Percentiles rank a stretch among this genome's conserved stretches.
These are phyloP conservation scores for Suillus fuscotomentosus DNA, from an alignment of 768 basidiomycete species.

Conservation along the genomic window DNA sequence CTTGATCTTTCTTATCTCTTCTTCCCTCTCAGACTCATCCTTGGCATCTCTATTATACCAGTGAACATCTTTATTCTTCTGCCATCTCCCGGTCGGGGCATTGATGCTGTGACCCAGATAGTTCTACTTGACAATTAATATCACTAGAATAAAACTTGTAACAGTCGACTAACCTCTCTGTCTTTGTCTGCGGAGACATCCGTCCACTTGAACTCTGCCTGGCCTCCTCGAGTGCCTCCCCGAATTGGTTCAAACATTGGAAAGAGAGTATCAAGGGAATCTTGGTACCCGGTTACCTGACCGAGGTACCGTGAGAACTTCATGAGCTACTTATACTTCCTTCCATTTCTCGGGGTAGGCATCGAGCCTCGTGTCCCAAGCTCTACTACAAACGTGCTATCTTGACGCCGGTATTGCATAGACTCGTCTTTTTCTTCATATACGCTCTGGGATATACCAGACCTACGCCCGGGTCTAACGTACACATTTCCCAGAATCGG, in stretches of 20 bases:
- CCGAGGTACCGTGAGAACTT: not conserved
- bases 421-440: not conserved
- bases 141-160: not conserved
- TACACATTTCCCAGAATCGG: not conserved
- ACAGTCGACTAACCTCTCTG: slow-evolving; percentile 60
- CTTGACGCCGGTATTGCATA: not conserved
- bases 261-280: not conserved
- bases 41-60: slow-evolving; percentile 81
- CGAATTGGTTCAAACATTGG: slow-evolving; percentile 82
- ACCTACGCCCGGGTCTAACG: not conserved
- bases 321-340: not conserved
- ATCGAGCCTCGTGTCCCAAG: not conserved
- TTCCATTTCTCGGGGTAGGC: not conserved
- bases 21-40: slow-evolving; percentile 48
- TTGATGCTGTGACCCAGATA: slow-evolving; percentile 95
- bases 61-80: slow-evolving; percentile 95
- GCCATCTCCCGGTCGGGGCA: slow-evolving; percentile 95
- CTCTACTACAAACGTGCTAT: not conserved
- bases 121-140: slow-evolving; percentile 49
- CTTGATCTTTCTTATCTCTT: slow-evolving; percentile 82
- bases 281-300: not conserved
- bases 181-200: slow-evolving; percentile 93
- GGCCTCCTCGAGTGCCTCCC: slow-evolving; percentile 89
- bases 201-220: slow-evolving; percentile 89
- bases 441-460: not conserved